These are phyloP conservation scores for Chimonanthus salicifolius DNA, from an alignment of 164 flowering plant species.

Conservation along the genomic window DNA sequence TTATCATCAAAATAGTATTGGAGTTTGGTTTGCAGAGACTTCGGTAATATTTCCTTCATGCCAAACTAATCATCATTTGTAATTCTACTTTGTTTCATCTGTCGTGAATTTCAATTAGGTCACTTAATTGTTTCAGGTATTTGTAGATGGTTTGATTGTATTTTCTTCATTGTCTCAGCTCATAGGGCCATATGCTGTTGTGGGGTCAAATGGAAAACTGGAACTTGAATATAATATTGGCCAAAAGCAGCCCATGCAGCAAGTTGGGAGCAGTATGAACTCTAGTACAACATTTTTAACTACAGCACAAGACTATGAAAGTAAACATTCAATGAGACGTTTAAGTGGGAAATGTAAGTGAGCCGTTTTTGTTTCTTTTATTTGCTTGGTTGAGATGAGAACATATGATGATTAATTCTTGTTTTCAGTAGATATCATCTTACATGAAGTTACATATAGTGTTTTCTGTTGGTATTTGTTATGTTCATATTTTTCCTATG, in stretches of 20 bases:
- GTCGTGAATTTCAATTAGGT: not conserved
- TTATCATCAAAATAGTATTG: conserved; percentile 91
- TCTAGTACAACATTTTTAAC: conserved; percentile 49
- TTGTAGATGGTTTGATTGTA: not conserved
- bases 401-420: not conserved
- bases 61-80: not conserved
- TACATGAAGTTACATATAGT: not conserved
- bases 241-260: conserved; percentile 34
- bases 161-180: conserved; percentile 37
- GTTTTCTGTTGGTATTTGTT: not conserved
- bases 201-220: conserved; percentile 35
- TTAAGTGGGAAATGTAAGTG: not conserved
- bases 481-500: not conserved
- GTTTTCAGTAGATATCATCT: not conserved
- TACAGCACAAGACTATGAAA: conserved; percentile 40
- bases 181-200: conserved; percentile 66
- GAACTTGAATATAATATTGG: conserved; percentile 47
- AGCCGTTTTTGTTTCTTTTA: not conserved
- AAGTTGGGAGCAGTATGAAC: conserved; percentile 48
- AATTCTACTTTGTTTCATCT: not conserved
- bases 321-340: conserved; percentile 50
- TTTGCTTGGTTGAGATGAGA: not conserved
- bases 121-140: not conserved
- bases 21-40: conserved; percentile 94
- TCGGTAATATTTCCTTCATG: conserved; percentile 42